Evolutionary conservation across 2,329 filamentous ascomycete genomes (phyloP), one percentile per base, ranked within the genome.

Genomic region (Zymoseptoria brevis): DNA sequence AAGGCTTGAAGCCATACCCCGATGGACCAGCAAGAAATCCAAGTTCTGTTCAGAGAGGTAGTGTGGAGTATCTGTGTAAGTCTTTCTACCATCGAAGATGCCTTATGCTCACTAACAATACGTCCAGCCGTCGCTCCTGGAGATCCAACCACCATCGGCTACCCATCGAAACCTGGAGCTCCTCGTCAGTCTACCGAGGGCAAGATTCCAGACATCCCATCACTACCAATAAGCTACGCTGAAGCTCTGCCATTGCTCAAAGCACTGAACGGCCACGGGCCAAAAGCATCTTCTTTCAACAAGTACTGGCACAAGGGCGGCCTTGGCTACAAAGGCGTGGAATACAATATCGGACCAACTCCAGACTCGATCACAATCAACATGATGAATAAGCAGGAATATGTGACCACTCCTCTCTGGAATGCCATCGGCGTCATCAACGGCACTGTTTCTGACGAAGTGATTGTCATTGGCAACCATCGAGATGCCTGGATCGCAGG

Each of bases 351-450:
- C 59, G 91, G 91, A 0, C 91, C 91, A 0, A 87, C 90, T 0
- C 89, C 92, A 0, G 83, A 88, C 16, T 75, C 83, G 56, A 70
- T 93, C 1, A 83, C 71, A 0, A 61, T 81, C 50, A 79, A 80
- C 57, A 71, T 81, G 4, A 71, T 78, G 57, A 80, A 80, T 62
- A 73, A 78, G 62, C 77, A 79, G 61, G 76, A 80, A 26, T 80
- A 80, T 57, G 74, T 76, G 21, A 80, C 74, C 1, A 81, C 78
- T 6, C 78, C 78, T 2, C 66, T 80, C 7, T 81, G 79, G 79
- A 88, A 99, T 70, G 89, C 94, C 2, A 93, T 97, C 64, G 93
- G 93, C 51, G 80, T 94, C 52, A 89, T 99, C 72, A 96, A 96
- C 68, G 94, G 93, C 8, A 88, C 87, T 0, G 84, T 94, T 41